A percentile compares a stretch with the other conserved stretches of the same genome.
Evolutionary conservation across 2,329 filamentous ascomycete genomes (phyloP).

Genomic region (Fusarium sp.): DNA sequence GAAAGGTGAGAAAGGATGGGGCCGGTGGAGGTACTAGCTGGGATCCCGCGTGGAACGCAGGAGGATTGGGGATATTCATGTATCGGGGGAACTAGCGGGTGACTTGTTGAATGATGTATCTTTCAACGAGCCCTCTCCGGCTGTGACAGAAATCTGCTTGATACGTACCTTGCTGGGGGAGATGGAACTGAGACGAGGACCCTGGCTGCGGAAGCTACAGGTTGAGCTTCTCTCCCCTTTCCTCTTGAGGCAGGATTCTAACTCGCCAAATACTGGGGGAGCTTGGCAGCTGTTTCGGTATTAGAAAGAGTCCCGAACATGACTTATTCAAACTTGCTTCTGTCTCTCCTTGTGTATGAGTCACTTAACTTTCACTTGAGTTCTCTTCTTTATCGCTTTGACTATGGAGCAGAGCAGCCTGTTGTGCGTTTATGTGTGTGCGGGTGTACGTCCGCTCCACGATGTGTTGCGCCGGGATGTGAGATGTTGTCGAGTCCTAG

Average conservation of each 20-base stretch:
- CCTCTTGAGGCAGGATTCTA: conserved; percentile 39
- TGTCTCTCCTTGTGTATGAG: conserved; percentile 16
- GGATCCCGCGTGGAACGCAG: conserved; percentile 43
- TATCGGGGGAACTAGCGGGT: conserved; percentile 37
- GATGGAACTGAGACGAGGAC: conserved; percentile 22
- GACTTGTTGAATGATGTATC: conserved; percentile 11
- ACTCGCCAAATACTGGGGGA: conserved; percentile 29
- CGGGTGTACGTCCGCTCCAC: conserved; percentile 6
- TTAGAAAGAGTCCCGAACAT: conserved; percentile 25
- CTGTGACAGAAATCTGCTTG: conserved; percentile 18
- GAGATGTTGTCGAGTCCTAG: conserved; percentile 24
- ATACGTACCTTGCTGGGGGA: conserved; percentile 34
- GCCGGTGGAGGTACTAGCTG: conserved; percentile 18
- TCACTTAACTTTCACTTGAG: conserved; percentile 17
- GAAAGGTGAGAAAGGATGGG: conserved; percentile 39
- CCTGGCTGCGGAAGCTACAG: conserved; percentile 39
- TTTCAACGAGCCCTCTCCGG: not conserved
- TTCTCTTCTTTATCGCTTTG: not conserved
- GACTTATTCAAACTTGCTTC: conserved; percentile 6
- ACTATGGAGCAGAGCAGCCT: conserved; percentile 6
- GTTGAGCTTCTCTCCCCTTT: conserved; percentile 39
- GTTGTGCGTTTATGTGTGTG: conserved; percentile 1
- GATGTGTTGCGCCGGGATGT: conserved; percentile 17
- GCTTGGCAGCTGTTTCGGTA: conserved; percentile 28
- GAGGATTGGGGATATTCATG: conserved; percentile 40